phyloP scores from a whole-genome alignment of 345 rosid species.

The Citrus hindsii region DNA sequence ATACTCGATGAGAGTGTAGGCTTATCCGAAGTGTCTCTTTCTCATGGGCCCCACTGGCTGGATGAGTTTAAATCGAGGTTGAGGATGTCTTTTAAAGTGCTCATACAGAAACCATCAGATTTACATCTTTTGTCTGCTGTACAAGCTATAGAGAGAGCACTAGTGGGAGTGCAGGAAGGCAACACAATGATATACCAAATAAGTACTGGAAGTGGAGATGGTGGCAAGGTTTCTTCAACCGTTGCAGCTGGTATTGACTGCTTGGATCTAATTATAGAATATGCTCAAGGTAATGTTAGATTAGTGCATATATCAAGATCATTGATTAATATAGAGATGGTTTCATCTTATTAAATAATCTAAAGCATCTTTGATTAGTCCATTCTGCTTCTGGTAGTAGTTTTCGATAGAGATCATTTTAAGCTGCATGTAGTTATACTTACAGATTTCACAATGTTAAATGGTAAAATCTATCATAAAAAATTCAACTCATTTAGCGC shows the following conservation, averaged over 20 bases:
- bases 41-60: conserved; percentile 34
- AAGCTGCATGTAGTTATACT: not conserved
- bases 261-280: conserved; percentile 84
- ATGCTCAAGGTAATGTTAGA: conserved; percentile 60
- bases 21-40: conserved; percentile 34
- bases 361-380: not conserved
- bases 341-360: not conserved
- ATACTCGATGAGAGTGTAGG: conserved; percentile 28
- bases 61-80: conserved; percentile 64
- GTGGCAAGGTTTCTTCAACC: conserved; percentile 60
- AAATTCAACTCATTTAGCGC: not conserved
- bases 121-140: conserved; percentile 62
- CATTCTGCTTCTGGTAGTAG: not conserved
- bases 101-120: conserved; percentile 58
- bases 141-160: conserved; percentile 75
- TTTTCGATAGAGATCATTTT: not conserved
- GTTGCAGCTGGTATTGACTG: conserved; percentile 86
- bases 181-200: conserved; percentile 40
- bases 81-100: conserved; percentile 63
- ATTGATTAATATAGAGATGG: not conserved
- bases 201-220: conserved; percentile 52
- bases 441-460: not conserved
- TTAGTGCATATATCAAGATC: not conserved
- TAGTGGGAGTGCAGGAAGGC: conserved; percentile 65
- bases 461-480: not conserved